Evolutionary conservation across 768 basidiomycete species (phyloP), one percentile per base, ranked within the genome.

Genomic region (Lentinula raphanica): DNA sequence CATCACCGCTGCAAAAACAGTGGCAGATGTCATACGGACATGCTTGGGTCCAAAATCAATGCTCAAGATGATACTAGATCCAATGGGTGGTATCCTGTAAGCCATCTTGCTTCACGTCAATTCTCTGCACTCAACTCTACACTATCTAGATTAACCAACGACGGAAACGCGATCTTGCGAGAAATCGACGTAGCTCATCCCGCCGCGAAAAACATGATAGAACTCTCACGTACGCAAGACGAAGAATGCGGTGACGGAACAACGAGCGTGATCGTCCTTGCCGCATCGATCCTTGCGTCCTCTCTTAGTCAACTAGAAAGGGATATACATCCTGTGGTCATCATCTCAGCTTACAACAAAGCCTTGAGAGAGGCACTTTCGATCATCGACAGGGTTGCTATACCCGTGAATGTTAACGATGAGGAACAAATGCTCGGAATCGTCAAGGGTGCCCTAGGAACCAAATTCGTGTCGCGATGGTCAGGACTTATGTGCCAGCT

Each of bases 161-260:
- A 99, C 67, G 96, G 97, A n/a, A 98, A 99, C 66, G 95, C 97
- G 2, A 98, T 99, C 62, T 77, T 98, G 39, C 88, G 97, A 54
- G 97, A 99, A 72, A 99, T 98, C 64, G 97, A 99, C 64, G 97
- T 99, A 29, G 94, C 95, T 2, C 97, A 99, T 66, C 97, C 96
- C 3, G 97, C 97, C 27, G 96, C 97, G 25, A 99, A 98, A 78
- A 97, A 95, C 64, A 98, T 99, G 96, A 97, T 99, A 62, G 97
- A 99, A 74, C 85, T 98, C 11, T 93, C 92, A 65, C 76, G 97
- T 69, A 98, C 97, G 1, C 97, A 98, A 71, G 97, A 98, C 65
- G 97, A 98, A 74, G 97, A 98, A 68, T 97, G 97, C 63, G 97
- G 96, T 48, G 97, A 98, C 72, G 97, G 96, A 59, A 99, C 97